These are phyloP conservation scores for Tricholoma matsutake DNA, from an alignment of 768 basidiomycete species.

Conservation along the genomic window DNA sequence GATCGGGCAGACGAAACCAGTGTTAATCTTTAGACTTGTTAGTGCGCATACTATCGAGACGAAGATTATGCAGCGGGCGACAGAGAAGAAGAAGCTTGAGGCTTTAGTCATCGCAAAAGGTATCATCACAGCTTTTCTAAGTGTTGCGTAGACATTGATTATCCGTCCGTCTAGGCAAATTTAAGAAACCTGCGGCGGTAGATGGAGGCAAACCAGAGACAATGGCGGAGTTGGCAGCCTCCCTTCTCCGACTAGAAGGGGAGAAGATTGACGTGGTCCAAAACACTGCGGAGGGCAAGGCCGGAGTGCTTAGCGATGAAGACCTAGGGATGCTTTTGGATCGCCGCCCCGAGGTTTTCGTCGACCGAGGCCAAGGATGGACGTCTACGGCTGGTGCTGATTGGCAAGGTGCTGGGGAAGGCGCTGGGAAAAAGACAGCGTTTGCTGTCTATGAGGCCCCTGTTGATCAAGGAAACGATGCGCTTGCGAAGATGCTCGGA, in stretches of 20 bases:
- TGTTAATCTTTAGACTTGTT: slow-evolving; percentile 85
- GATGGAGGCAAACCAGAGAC: slow-evolving; percentile 53
- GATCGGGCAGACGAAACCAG: slow-evolving; percentile 91
- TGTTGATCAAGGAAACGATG: slow-evolving; percentile 59
- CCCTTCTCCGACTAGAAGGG: slow-evolving; percentile 75
- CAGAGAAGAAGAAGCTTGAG: slow-evolving; percentile 87
- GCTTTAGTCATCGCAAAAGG: slow-evolving; percentile 94
- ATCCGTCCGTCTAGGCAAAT: slow-evolving; percentile 56
- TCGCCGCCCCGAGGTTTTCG: slow-evolving; percentile 70
- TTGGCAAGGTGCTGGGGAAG: slow-evolving; percentile 1
- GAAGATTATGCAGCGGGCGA: slow-evolving; percentile 85
- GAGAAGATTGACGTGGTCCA: slow-evolving; percentile 89
- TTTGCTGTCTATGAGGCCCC: slow-evolving; percentile 81
- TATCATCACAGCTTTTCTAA: slow-evolving; percentile 18
- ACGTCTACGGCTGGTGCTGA: slow-evolving; percentile 38
- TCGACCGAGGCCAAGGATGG: slow-evolving; percentile 72
- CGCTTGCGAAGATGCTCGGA: slow-evolving; percentile 67
- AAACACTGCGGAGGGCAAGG: slow-evolving; percentile 64
- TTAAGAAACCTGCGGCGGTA: slow-evolving; percentile 67
- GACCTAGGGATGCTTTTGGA: slow-evolving; percentile 84
- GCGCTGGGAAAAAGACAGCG: slow-evolving; percentile 42
- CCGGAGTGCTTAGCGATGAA: slow-evolving; percentile 73
- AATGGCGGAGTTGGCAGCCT: slow-evolving; percentile 78
- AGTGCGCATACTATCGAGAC: slow-evolving; percentile 89
- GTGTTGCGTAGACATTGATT: neutral